A percentile compares a stretch with the other conserved stretches of the same genome.
Evolutionary conservation across 1,284 basidiomycete genomes (phyloP).

Genomic region (Vanrija humicola): DNA sequence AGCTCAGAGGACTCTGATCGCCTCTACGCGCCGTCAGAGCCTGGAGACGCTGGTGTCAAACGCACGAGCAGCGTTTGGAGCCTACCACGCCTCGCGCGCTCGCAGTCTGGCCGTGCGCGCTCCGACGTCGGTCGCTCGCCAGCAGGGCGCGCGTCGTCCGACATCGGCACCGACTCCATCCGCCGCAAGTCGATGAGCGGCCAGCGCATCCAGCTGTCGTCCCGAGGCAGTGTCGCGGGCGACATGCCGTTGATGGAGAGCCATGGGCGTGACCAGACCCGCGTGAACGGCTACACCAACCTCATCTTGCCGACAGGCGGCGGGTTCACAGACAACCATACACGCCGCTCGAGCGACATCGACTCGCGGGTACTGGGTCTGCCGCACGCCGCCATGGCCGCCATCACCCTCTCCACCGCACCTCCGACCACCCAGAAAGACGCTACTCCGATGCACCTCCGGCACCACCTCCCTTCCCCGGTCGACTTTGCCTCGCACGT

Average conservation of each 20-base stretch:
- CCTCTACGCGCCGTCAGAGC: constrained; percentile 8
- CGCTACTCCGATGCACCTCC: constrained; percentile 51
- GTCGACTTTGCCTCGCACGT: constrained; percentile 63
- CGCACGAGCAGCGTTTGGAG: constrained; percentile 2
- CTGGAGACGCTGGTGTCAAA: constrained; percentile 4
- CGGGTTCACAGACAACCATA: constrained; percentile 48
- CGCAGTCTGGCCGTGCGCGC: no score
- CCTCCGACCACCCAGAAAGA: constrained; percentile 3
- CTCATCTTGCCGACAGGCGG: constrained; percentile 64
- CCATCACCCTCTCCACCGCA: constrained; percentile 55
- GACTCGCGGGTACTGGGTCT: constrained; percentile 69
- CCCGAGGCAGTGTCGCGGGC: background rate
- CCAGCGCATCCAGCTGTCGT: no score
- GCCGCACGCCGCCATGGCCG: constrained; percentile 79
- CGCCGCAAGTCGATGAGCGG: background rate
- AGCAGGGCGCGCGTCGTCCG: background rate
- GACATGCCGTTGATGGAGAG: constrained; percentile 29
- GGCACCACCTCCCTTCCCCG: constrained; percentile 43
- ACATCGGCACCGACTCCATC: background rate
- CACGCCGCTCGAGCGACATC: constrained; percentile 38
- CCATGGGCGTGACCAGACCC: constrained; percentile 26
- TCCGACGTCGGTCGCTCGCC: no score
- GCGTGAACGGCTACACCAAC: constrained; percentile 38
- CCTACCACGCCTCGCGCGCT: no score
- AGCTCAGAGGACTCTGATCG: constrained; percentile 27